phyloP scores from a whole-genome alignment of 2,329 filamentous ascomycete genomes.

The Penicillium digitatum region DNA sequence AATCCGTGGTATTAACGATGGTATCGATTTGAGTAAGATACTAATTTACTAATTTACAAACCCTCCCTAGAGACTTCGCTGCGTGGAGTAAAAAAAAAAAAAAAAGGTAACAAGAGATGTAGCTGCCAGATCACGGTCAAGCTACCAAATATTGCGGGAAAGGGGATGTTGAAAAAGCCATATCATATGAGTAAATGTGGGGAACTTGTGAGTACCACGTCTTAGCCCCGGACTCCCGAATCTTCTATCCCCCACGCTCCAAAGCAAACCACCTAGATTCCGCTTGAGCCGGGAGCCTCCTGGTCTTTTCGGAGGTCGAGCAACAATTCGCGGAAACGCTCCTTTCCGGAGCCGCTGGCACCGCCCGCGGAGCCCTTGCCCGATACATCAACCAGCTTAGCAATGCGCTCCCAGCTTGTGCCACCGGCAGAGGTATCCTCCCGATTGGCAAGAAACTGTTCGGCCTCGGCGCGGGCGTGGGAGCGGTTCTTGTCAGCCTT shows the following conservation, averaged over 20 bases:
- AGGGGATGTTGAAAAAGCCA: constrained; percentile 9
- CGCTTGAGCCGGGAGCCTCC: constrained; percentile 63
- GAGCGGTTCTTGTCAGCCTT: constrained; percentile 92
- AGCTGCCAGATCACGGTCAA: background rate
- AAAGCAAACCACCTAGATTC: constrained; percentile 35
- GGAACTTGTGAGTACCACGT: constrained; percentile 4
- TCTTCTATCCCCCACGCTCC: constrained; percentile 1
- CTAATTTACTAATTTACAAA: constrained; percentile 29
- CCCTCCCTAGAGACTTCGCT: constrained; percentile 20
- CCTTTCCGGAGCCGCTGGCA: constrained; percentile 86
- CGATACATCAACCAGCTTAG: constrained; percentile 94
- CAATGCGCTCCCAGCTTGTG: constrained; percentile 97
- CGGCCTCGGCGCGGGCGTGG: constrained; percentile 85
- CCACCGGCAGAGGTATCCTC: constrained; percentile 93
- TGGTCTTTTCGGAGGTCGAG: constrained; percentile 88
- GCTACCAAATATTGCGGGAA: constrained; percentile 2
- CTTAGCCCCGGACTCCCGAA: constrained; percentile 1
- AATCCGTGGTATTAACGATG: constrained; percentile 25
- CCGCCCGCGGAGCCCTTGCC: constrained; percentile 87
- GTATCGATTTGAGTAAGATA: constrained; percentile 22
- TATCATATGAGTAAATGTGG: constrained; percentile 6
- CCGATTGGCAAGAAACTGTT: constrained; percentile 81
- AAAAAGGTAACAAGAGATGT: constrained; percentile 7
- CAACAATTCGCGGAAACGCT: constrained; percentile 88
- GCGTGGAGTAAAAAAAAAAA: constrained; percentile 21